A percentile compares a stretch with the other conserved stretches of the same genome.
Conservation (phyloP, 1,284 basidiomycete species). For the Fomitiporia mediterranea region DNA sequence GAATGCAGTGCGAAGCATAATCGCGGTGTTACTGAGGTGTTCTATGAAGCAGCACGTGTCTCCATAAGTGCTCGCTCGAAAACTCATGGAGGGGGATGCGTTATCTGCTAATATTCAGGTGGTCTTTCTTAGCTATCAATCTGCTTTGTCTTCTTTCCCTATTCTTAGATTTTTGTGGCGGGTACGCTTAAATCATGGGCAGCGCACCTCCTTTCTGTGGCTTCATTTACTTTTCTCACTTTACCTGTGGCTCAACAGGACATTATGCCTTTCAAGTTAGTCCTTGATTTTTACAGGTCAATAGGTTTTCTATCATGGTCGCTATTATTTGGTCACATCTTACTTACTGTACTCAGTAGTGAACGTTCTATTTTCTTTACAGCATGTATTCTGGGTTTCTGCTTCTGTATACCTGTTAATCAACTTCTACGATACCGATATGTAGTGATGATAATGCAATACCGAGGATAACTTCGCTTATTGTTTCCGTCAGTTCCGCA, state of each 20-base stretch:
- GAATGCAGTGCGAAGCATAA: constrained; percentile 97
- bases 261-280: not conserved
- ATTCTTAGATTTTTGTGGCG: not conserved
- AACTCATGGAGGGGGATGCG: constrained; percentile 46
- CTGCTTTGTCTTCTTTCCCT: not conserved
- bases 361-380: not conserved
- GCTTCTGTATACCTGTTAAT: constrained; percentile 5
- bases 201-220: not conserved
- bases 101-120: constrained; percentile 6
- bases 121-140: not conserved
- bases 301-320: not conserved
- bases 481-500: not conserved
- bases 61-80: constrained; percentile 72
- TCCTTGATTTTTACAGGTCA: not conserved
- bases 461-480: not conserved
- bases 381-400: constrained; percentile 3
- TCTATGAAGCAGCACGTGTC: constrained; percentile 84
- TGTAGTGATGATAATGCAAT: constrained; percentile 6
- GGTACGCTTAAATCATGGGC: not conserved
- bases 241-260: not conserved
- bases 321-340: constrained; percentile 5
- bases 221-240: not conserved
- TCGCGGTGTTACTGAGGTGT: constrained; percentile 88
- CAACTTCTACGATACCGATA: constrained; percentile 1
- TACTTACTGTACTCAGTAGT: constrained; percentile 16